Conservation (phyloP, 257 asterid genomes). For the Verbena officinalis region DNA sequence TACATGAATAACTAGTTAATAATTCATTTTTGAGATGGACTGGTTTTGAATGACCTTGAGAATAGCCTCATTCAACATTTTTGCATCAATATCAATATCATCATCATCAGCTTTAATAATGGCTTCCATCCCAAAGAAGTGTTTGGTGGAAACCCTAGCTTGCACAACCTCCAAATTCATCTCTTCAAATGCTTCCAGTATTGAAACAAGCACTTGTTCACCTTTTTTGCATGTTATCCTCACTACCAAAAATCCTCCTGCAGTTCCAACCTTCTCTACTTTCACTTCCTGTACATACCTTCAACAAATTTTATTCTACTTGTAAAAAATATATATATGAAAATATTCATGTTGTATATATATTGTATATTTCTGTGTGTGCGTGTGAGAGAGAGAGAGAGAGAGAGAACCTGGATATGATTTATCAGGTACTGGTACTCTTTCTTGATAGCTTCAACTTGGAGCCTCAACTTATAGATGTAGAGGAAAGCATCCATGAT, state of each 20-base stretch:
- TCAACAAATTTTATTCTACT: too few relatives aligned
- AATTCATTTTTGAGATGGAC: too few relatives aligned
- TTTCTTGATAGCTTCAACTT: constrained; percentile 63
- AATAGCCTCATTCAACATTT: constrained; percentile 42
- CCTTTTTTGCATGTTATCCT: constrained; percentile 66
- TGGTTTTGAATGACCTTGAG: constrained; percentile 44
- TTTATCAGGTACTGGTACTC: constrained; percentile 53
- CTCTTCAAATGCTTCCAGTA: constrained; percentile 63
- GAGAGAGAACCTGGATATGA: constrained; percentile 52
- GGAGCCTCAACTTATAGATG: constrained; percentile 66
- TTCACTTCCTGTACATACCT: constrained; percentile 70
- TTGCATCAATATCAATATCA: constrained; percentile 32
- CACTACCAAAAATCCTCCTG: constrained; percentile 39
- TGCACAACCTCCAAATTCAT: constrained; percentile 50
- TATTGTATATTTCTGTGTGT: background rate
- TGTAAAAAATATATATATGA: too few relatives aligned
- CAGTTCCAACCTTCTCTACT: constrained; percentile 68
- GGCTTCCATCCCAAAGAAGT: constrained; percentile 71
- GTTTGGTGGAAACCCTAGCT: constrained; percentile 49
- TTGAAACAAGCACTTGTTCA: constrained; percentile 47
- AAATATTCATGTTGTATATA: too few relatives aligned
- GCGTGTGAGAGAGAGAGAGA: constrained; percentile 22
- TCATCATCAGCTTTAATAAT: constrained; percentile 45
- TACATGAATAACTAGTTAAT: background rate
- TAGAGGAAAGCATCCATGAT: constrained; percentile 64